Evolutionary conservation across 306 rosid species (phyloP).

Genomic region (Vigna mungo): DNA sequence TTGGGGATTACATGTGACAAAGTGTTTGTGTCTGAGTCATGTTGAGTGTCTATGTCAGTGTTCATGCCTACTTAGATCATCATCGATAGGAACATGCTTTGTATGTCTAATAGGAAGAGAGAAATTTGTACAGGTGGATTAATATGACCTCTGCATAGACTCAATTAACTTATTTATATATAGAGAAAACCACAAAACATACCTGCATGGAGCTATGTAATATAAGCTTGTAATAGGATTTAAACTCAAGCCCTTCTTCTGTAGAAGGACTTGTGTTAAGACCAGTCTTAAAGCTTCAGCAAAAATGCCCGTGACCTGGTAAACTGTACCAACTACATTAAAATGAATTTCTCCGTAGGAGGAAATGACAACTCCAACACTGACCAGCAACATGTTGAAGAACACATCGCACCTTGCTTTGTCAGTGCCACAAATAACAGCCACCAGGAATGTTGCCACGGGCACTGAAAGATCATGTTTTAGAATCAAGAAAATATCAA

Average conservation of each 20-base stretch:
- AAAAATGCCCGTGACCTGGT: constrained; percentile 94
- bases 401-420: constrained; percentile 92
- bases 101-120: not conserved
- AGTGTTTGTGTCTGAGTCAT: too few species aligned
- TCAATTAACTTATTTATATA: not conserved
- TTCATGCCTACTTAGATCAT: too few species aligned
- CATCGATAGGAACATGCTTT: not conserved
- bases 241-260: constrained; percentile 90
- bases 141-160: not conserved
- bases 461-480: constrained; percentile 79
- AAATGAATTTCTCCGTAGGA: constrained; percentile 97
- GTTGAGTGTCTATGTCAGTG: too few species aligned
- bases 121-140: not conserved
- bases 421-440: constrained; percentile 90
- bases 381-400: constrained; percentile 94
- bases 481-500: constrained; percentile 27
- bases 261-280: constrained; percentile 94
- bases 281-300: constrained; percentile 97
- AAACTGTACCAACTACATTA: constrained; percentile 85
- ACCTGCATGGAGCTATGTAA: constrained; percentile 99
- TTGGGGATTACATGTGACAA: too few species aligned
- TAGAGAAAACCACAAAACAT: constrained; percentile 38
- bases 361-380: constrained; percentile 95
- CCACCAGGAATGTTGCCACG: constrained; percentile 90
- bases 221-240: constrained; percentile 95